Conservation (phyloP, 2,329 filamentous ascomycete species). For the Aspergillus cejpii region DNA sequence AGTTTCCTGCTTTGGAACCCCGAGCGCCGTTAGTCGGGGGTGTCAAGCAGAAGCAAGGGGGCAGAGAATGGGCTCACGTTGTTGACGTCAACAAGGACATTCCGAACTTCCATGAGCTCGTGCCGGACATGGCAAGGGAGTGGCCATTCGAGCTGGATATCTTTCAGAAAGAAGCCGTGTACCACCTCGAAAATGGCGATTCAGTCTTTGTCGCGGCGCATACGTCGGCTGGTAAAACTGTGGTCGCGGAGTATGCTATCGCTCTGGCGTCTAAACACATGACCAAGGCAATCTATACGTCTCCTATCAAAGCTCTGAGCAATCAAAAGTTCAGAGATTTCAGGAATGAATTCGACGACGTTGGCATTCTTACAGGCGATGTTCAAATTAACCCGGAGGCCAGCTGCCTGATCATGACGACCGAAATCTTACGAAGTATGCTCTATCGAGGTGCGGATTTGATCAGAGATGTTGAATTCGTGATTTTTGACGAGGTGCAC, state of each 20-base stretch:
- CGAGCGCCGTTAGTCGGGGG: slow-evolving; percentile 68
- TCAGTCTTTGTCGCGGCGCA: slow-evolving; percentile 97
- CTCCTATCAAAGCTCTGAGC: slow-evolving; percentile 94
- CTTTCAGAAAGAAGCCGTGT: slow-evolving; percentile 97
- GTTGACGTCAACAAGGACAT: slow-evolving; percentile 92
- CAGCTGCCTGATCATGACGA: slow-evolving; percentile 98
- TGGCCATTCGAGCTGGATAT: slow-evolving; percentile 98
- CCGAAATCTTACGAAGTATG: slow-evolving; percentile 96
- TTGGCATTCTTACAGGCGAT: slow-evolving; percentile 93
- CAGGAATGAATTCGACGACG: slow-evolving; percentile 80
- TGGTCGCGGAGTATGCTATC: slow-evolving; percentile 96
- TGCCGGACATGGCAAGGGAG: slow-evolving; percentile 90
- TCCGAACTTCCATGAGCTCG: slow-evolving; percentile 85
- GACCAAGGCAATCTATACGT: slow-evolving; percentile 99
- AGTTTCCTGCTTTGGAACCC: slow-evolving; percentile 86
- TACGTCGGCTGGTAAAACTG: slow-evolving; percentile 95
- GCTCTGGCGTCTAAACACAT: slow-evolving; percentile 95
- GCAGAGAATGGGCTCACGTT: slow-evolving; percentile 95
- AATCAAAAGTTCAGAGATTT: slow-evolving; percentile 99
- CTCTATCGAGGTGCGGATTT: slow-evolving; percentile 92
- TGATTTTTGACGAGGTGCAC: slow-evolving; percentile 98
- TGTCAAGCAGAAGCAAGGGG: slow-evolving; percentile 60
- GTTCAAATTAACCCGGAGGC: slow-evolving; percentile 97
- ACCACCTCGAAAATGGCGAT: slow-evolving; percentile 91
- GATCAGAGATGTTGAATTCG: slow-evolving; percentile 94